Evolutionary conservation across 495 filamentous ascomycete species (phyloP), one percentile per base, ranked within the genome.

Genomic region (Penicillium alfredii): DNA sequence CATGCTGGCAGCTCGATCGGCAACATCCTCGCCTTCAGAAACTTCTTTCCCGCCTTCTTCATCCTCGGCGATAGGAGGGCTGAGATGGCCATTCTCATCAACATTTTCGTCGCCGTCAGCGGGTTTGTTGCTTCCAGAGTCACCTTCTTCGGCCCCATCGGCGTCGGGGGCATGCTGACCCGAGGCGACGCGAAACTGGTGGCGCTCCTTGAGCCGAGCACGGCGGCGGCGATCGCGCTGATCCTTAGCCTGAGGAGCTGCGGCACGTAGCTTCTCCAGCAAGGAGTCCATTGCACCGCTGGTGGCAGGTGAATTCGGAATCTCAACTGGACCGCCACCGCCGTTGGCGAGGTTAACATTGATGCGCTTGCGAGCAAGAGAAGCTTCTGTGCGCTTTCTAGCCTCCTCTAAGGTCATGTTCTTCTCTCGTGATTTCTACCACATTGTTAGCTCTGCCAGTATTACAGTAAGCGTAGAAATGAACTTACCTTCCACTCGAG

Each of bases 241-340:
- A 58, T 94, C 87, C 40, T 84, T 69, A 4, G 87, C 75, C 63
- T 94, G 85, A 16, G 92, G 93, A 20, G 87, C 89, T 2, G 92
- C 92, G 23, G 88, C 88, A 34, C 92, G 84, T 34, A 98, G 68
- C 63, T 96, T 97, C 76, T 95, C 85, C 23, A 98, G 76, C n/a
- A 98, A 71, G 9, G 80, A 83, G 66, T 98, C 92, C 88, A 98
- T 97, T 22, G 90, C 93, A 27, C 92, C 93, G 28, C 86, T 83
- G 20, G 80, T 75, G 20, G 73, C 76, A n/a, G 90, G 84, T 7
- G 85, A 82, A 12, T 72, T 66, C 2, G 79, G 77, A 5, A 35
- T 30, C 12, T 71, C 67, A 3, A 62, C 63, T 9, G 64, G 66
- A 11, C 61, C 44, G n/a, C 48, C 38, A 38, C 49, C 47, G 30